Evolutionary conservation across 345 rosid species (phyloP).

Genomic region (Arabidopsis arenosa): DNA sequence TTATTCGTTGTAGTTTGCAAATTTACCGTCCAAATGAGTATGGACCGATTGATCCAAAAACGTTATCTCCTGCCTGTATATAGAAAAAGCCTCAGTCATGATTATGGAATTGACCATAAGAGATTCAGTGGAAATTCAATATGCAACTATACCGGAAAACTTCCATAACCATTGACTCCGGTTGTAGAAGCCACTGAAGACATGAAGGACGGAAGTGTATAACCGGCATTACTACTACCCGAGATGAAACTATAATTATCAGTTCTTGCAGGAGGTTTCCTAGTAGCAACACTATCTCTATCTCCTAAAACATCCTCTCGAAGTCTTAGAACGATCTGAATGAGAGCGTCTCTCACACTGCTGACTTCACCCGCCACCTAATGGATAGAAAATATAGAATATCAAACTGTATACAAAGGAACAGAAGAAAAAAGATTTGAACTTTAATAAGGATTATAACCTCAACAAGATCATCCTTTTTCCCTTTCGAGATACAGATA

Average conservation of each 20-base stretch:
- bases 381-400: neutral
- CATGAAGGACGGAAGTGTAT: constrained; percentile 56
- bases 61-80: constrained; percentile 62
- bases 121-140: neutral
- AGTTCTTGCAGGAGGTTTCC: constrained; percentile 53
- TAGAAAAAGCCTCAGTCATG: neutral
- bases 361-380: constrained; percentile 80
- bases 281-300: constrained; percentile 51
- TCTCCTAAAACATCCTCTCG: constrained; percentile 85
- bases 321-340: constrained; percentile 85
- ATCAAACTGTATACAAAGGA: constrained; percentile 24
- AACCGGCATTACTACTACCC: constrained; percentile 51
- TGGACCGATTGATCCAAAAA: constrained; percentile 65
- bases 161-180: constrained; percentile 71
- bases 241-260: constrained; percentile 57
- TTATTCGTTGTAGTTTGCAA: constrained; percentile 6
- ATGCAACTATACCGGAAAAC: constrained; percentile 56
- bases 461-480: constrained; percentile 80
- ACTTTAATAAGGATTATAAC: constrained; percentile 44
- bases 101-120: neutral
- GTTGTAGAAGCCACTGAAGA: constrained; percentile 67
- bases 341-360: constrained; percentile 82
- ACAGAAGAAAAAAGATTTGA: neutral
- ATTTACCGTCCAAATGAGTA: constrained; percentile 83
- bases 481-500: constrained; percentile 75